Conservation (phyloP, 2,329 filamentous ascomycete genomes). For the Penicillium sclerotigenum region DNA sequence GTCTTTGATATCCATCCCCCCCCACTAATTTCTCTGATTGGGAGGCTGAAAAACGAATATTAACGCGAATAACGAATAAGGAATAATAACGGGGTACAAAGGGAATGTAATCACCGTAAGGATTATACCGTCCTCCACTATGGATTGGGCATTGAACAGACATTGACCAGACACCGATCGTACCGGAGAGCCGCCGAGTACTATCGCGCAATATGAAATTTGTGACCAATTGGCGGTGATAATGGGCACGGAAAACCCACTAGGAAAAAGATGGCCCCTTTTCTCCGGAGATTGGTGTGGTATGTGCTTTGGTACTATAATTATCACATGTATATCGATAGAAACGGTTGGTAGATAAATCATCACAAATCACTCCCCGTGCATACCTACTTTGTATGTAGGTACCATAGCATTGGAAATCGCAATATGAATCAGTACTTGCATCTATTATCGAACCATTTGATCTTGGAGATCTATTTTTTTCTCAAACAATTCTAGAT, state of each 20-base stretch:
- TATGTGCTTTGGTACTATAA: constrained; percentile 5
- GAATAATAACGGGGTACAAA: neutral
- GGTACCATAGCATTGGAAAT: neutral
- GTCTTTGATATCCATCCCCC: neutral
- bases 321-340: neutral
- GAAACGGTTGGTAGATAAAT: neutral
- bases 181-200: constrained; percentile 23
- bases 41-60: neutral
- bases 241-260: neutral
- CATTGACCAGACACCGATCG: neutral
- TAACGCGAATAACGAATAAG: neutral
- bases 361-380: neutral
- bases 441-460: neutral
- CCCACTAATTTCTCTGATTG: neutral
- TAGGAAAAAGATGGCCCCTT: neutral
- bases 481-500: neutral
- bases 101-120: neutral
- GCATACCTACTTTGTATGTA: no score
- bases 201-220: constrained; percentile 10
- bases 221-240: constrained; percentile 1
- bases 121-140: neutral
- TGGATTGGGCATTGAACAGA: neutral
- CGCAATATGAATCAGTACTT: neutral
- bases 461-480: neutral
- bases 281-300: constrained; percentile 4